Percentiles rank a stretch among this genome's conserved stretches.
phyloP scores from a whole-genome alignment of 805 yeast genomes.

The Torulaspora quercuum region DNA sequence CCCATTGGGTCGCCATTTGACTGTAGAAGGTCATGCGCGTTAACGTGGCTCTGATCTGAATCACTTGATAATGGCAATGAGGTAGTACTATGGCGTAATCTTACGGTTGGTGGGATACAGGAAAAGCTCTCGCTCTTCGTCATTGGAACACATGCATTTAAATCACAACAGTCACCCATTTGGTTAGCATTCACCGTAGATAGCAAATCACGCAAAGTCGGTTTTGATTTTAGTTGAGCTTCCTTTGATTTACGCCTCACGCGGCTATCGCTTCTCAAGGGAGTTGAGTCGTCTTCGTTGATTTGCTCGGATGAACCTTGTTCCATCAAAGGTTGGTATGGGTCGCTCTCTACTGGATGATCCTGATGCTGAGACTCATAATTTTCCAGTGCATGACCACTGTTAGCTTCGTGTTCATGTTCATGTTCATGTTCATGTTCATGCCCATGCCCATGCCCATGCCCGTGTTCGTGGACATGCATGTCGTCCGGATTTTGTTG shows the following conservation, averaged over 20 bases:
- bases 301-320: neutral
- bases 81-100: conserved; percentile 4
- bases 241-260: conserved; percentile 1
- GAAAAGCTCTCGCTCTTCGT: conserved; percentile 14
- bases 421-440: neutral
- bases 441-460: conserved; percentile 4
- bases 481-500: conserved; percentile 21
- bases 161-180: conserved; percentile 15
- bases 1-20: conserved; percentile 13
- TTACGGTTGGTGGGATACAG: conserved; percentile 13
- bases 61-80: conserved; percentile 6
- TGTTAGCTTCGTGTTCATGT: neutral
- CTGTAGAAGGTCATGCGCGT: neutral
- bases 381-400: neutral
- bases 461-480: conserved; percentile 18
- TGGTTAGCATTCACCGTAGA: conserved; percentile 11
- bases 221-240: conserved; percentile 6
- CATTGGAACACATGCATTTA: conserved; percentile 20
- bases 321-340: neutral
- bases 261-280: neutral
- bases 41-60: neutral
- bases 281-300: conserved; percentile 5
- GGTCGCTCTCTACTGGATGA: too few relatives aligned
- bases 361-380: too few relatives aligned
- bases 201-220: conserved; percentile 20